phyloP scores from a whole-genome alignment of 192 early-diverging fungal genomes.

The Coemansia sp. region DNA sequence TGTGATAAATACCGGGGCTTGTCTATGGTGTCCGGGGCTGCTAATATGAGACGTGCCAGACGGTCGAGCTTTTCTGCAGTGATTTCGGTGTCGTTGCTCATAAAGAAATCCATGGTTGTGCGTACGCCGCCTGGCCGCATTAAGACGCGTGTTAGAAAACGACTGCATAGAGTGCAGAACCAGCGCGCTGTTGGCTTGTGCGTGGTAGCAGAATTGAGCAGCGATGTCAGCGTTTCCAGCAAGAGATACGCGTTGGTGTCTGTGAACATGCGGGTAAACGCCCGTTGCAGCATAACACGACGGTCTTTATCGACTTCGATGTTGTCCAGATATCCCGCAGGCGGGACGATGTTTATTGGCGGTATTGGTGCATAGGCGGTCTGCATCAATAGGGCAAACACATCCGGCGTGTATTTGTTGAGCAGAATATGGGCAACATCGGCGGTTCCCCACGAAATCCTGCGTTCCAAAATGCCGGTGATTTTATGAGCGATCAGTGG shows the following conservation, averaged over 20 bases:
- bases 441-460: constrained; percentile 42
- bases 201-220: constrained; percentile 62
- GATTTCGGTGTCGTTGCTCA: constrained; percentile 54
- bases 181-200: constrained; percentile 58
- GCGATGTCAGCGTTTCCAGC: constrained; percentile 66
- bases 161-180: constrained; percentile 66
- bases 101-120: constrained; percentile 68
- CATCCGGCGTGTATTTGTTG: constrained; percentile 62
- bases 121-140: constrained; percentile 65
- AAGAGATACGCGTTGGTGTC: constrained; percentile 58
- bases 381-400: constrained; percentile 69
- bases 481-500: constrained; percentile 11
- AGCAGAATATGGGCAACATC: constrained; percentile 61
- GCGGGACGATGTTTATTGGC: neutral
- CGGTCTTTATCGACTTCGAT: constrained; percentile 37
- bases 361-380: constrained; percentile 67
- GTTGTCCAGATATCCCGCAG: constrained; percentile 30
- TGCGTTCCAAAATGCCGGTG: constrained; percentile 14
- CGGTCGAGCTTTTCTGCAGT: constrained; percentile 38
- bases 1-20: constrained; percentile 6
- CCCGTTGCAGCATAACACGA: constrained; percentile 25
- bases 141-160: constrained; percentile 70
- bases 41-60: constrained; percentile 30
- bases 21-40: constrained; percentile 22
- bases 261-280: constrained; percentile 48